These are phyloP conservation scores for Carex parvula DNA, from an alignment of 176 grass and related monocot species.

Conservation along the genomic window DNA sequence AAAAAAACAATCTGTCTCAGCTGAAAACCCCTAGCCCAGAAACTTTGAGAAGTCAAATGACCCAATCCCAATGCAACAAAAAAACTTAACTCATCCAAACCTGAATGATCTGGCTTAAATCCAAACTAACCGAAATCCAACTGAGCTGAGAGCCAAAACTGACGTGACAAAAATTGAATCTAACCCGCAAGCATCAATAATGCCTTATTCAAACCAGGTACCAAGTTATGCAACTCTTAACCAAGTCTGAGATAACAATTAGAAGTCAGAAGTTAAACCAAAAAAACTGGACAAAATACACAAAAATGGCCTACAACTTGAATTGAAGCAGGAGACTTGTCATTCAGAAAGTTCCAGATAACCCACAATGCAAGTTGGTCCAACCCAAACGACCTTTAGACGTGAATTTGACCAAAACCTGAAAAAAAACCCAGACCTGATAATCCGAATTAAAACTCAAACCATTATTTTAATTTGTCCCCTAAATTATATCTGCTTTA, in stretches of 20 bases:
- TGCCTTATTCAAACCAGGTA: background rate
- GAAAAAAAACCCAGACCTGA: background rate
- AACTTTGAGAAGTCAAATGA: background rate
- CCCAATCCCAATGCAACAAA: background rate
- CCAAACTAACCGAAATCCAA: background rate
- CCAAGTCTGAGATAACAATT: background rate
- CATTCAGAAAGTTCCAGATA: background rate
- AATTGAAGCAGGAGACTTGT: too few relatives aligned
- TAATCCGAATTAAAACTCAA: background rate
- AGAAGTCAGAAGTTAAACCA: too few relatives aligned
- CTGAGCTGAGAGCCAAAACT: background rate
- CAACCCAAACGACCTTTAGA: background rate
- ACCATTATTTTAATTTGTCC: background rate
- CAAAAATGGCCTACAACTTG: background rate
- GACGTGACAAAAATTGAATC: too few relatives aligned
- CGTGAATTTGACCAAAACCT: background rate
- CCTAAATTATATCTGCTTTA: background rate
- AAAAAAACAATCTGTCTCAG: background rate
- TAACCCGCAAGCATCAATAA: background rate
- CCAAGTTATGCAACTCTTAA: background rate
- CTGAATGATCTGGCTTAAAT: background rate
- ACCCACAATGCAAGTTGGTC: background rate
- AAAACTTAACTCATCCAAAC: background rate
- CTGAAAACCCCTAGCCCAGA: background rate
- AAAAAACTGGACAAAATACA: background rate